phyloP scores from a whole-genome alignment of 345 rosid species.

The Sonneratia alba region DNA sequence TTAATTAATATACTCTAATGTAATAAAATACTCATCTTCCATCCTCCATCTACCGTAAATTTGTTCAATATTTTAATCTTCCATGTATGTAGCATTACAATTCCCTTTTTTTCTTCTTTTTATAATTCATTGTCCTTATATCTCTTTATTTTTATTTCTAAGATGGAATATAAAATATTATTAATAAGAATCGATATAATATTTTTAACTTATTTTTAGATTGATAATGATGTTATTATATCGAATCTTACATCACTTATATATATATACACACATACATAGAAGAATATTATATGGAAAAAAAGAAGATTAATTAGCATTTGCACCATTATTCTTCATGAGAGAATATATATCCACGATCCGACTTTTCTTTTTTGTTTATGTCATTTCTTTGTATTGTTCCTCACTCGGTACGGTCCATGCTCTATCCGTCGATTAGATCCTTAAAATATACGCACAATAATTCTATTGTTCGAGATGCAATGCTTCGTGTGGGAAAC shows the following conservation, averaged over 20 bases:
- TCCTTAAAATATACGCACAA: neutral
- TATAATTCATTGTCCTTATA: too few species aligned
- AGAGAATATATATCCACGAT: neutral
- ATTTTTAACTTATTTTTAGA: too few species aligned
- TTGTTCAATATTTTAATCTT: constrained; percentile 18
- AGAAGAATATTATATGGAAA: constrained; percentile 17
- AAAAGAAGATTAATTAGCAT: constrained; percentile 15
- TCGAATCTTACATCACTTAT: too few species aligned
- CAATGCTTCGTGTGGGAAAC: neutral
- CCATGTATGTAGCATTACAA: constrained; percentile 24
- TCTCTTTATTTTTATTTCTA: too few species aligned
- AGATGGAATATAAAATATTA: too few species aligned
- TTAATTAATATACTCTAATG: constrained; percentile 15
- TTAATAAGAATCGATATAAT: too few species aligned
- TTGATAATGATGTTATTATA: too few species aligned
- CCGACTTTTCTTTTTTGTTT: neutral
- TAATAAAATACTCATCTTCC: constrained; percentile 16
- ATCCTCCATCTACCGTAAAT: constrained; percentile 2
- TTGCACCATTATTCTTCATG: neutral
- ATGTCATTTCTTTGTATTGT: neutral
- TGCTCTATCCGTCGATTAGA: neutral
- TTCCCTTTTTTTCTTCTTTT: constrained; percentile 12
- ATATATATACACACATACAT: too few species aligned
- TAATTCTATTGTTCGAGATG: neutral
- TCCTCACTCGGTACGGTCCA: neutral